Percentiles rank a stretch among this genome's conserved stretches.
These are phyloP conservation scores for Podospora sp. DNA, from an alignment of 495 filamentous ascomycete genomes.

Conservation along the genomic window DNA sequence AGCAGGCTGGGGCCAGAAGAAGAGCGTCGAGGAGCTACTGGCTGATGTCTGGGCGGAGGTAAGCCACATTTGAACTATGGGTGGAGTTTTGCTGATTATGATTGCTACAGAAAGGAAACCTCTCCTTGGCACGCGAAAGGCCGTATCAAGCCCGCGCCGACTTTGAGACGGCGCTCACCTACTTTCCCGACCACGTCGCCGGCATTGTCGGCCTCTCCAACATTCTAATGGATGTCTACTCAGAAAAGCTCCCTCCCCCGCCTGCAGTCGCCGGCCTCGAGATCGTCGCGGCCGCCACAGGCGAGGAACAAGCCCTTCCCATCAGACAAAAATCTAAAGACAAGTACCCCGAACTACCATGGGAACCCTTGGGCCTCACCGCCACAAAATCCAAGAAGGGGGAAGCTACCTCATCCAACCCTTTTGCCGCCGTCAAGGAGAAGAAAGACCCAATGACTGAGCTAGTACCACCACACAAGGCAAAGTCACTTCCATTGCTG, in stretches of 20 bases:
- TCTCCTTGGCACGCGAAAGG: conserved; percentile 62
- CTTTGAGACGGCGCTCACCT: conserved; percentile 78
- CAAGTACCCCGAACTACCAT: conserved; percentile 35
- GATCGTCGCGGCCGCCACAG: conserved; percentile 14
- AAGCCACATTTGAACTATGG: conserved; percentile 30
- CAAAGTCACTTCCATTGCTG: conserved; percentile 61
- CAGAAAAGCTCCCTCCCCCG: conserved; percentile 57
- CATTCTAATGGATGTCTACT: conserved; percentile 84
- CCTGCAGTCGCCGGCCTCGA: conserved; percentile 45
- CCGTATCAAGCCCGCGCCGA: conserved; percentile 68
- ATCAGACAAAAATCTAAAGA: conserved; percentile 12
- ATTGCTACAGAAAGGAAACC: conserved; percentile 63
- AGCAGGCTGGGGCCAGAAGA: conserved; percentile 71
- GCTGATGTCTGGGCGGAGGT: conserved; percentile 79
- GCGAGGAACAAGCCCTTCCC: background rate
- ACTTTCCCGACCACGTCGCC: conserved; percentile 72
- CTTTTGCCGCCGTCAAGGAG: background rate
- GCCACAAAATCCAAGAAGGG: conserved; percentile 8
- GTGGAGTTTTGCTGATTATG: conserved; percentile 32
- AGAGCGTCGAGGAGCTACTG: conserved; percentile 76
- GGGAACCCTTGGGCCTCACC: conserved; percentile 46
- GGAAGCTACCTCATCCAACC: conserved; percentile 8
- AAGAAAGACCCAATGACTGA: conserved; percentile 18
- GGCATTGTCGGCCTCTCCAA: conserved; percentile 83
- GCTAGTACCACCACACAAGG: conserved; percentile 49